These are phyloP conservation scores for Cylindrotheca closterium DNA, from an alignment of 108 stramenopile species.

Conservation along the genomic window DNA sequence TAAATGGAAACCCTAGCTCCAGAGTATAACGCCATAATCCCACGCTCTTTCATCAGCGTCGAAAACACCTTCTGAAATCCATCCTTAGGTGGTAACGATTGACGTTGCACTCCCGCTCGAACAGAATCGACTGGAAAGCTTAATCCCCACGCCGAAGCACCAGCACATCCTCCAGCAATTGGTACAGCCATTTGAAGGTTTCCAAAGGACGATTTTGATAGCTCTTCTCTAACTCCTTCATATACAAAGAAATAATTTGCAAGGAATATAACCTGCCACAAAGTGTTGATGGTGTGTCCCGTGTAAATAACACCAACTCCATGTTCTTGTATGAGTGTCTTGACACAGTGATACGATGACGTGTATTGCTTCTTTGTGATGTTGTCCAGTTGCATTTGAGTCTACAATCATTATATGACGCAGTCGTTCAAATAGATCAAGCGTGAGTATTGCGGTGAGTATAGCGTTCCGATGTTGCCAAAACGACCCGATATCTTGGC, in stretches of 20 bases:
- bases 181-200: slow-evolving; percentile 60
- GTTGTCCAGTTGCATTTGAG: slow-evolving; percentile 62
- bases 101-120: slow-evolving; percentile 84
- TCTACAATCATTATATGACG: slow-evolving; percentile 16
- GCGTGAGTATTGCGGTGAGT: background rate
- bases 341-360: slow-evolving; percentile 65
- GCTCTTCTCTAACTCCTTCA: slow-evolving; percentile 64
- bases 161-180: slow-evolving; percentile 82
- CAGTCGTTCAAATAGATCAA: background rate
- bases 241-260: slow-evolving; percentile 87
- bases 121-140: slow-evolving; percentile 90
- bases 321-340: slow-evolving; percentile 50
- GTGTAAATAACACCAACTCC: slow-evolving; percentile 70
- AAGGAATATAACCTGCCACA: slow-evolving; percentile 80
- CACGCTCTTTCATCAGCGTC: slow-evolving; percentile 57
- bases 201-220: no score
- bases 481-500: slow-evolving; percentile 28
- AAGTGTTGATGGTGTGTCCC: slow-evolving; percentile 81
- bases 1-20: slow-evolving; percentile 79
- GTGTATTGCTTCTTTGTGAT: slow-evolving; percentile 46
- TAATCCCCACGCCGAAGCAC: slow-evolving; percentile 80
- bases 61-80: slow-evolving; percentile 45
- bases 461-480: slow-evolving; percentile 1
- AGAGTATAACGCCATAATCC: slow-evolving; percentile 73
- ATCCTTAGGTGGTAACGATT: slow-evolving; percentile 34